Conservation (phyloP, 371 early-diverging fungal genomes). For the Rhizomucor miehei region DNA sequence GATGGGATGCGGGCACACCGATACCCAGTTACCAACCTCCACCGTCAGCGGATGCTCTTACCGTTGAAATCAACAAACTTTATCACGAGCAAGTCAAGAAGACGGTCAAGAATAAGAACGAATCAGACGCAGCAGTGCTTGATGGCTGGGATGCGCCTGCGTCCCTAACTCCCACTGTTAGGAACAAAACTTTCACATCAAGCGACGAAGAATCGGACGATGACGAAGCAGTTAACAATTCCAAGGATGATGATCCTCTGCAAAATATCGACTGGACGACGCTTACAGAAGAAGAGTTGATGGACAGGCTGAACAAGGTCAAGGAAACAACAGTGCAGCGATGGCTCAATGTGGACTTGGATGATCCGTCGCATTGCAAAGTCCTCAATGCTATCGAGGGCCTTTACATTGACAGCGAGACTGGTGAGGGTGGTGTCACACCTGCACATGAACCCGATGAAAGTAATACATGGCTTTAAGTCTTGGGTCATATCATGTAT, state of each 20-base stretch:
- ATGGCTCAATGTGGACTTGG: conserved; percentile 33
- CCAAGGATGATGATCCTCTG: conserved; percentile 22
- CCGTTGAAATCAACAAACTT: conserved; percentile 7
- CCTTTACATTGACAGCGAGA: background rate
- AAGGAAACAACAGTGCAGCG: conserved; percentile 33
- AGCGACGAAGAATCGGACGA: conserved; percentile 23
- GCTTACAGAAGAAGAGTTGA: conserved; percentile 37
- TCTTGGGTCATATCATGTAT: too few relatives aligned
- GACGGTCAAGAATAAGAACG: background rate
- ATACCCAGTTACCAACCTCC: conserved; percentile 40
- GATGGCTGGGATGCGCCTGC: conserved; percentile 36
- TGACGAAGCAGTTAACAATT: conserved; percentile 12
- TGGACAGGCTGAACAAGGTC: conserved; percentile 24
- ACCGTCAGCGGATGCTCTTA: background rate
- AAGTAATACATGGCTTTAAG: too few relatives aligned
- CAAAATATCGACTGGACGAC: conserved; percentile 35
- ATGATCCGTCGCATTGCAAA: conserved; percentile 38
- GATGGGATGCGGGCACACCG: conserved; percentile 1
- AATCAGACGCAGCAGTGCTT: background rate
- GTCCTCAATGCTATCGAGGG: conserved; percentile 17
- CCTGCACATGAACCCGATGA: too few relatives aligned
- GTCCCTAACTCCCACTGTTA: background rate
- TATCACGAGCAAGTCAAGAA: conserved; percentile 2
- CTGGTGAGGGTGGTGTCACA: background rate
- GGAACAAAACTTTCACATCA: background rate